A percentile compares a stretch with the other conserved stretches of the same genome.
These are phyloP conservation scores for Macrolepiota dolichaula DNA, from an alignment of 768 basidiomycete genomes.

Conservation along the genomic window DNA sequence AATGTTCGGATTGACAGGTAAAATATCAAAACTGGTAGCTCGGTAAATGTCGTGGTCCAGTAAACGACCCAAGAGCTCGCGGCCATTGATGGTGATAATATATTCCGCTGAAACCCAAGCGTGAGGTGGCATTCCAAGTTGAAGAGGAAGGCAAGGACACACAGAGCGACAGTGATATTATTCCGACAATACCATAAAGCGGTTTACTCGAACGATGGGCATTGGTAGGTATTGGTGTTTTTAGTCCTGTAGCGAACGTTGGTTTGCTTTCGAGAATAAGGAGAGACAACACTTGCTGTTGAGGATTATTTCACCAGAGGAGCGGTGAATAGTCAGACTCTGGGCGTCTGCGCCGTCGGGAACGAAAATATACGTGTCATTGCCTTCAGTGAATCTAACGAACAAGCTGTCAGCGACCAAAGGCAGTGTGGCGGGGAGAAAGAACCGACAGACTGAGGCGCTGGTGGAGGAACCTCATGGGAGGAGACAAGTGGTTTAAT, in stretches of 20 bases:
- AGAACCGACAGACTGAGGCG: slow-evolving; percentile 65
- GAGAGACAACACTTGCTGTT: slow-evolving; percentile 44
- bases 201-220: slow-evolving; percentile 60
- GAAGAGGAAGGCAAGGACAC: slow-evolving; percentile 22
- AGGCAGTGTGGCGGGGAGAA: neutral
- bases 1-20: slow-evolving; percentile 76
- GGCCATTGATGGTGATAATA: slow-evolving; percentile 81
- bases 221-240: slow-evolving; percentile 47
- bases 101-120: slow-evolving; percentile 74
- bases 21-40: slow-evolving; percentile 87
- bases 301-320: slow-evolving; percentile 72
- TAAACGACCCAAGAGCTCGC: slow-evolving; percentile 73
- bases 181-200: slow-evolving; percentile 73
- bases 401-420: slow-evolving; percentile 15
- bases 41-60: slow-evolving; percentile 86
- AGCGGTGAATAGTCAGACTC: slow-evolving; percentile 67
- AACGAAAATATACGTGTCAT: slow-evolving; percentile 78
- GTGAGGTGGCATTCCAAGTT: neutral
- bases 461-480: slow-evolving; percentile 70
- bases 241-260: slow-evolving; percentile 39
- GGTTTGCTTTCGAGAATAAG: slow-evolving; percentile 5
- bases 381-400: slow-evolving; percentile 60
- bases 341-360: slow-evolving; percentile 60
- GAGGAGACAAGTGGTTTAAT: slow-evolving; percentile 17
- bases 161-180: slow-evolving; percentile 78